Evolutionary conservation across 2,329 filamentous ascomycete genomes (phyloP), one percentile per base, ranked within the genome.

Genomic region (Leptographium flavum): DNA sequence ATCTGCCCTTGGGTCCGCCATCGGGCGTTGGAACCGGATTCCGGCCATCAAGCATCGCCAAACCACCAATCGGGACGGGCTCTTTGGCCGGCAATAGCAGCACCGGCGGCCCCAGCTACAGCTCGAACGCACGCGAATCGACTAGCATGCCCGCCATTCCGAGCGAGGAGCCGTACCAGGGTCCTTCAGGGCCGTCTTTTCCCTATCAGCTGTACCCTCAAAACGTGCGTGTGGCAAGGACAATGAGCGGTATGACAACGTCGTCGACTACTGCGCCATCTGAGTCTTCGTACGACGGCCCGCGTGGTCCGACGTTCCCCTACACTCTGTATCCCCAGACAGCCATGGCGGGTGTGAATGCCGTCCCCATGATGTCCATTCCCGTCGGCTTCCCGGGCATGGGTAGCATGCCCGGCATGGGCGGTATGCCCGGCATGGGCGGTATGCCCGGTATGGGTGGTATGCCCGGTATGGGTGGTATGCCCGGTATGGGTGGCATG

Each of bases 251-350:
- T 38, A 73, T 71, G 22, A 69, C 73, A 14, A 62, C 71, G 5
- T 19, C 39, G 72, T 57, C 71, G 64, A 57, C 58, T 7, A 50
- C 54, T 2, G 56, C 61, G 15, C 50, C 54, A 5, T 57, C 58
- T 1, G 59, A 61, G 22, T 57, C 54, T 51, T 72, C 79, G 3
- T 76, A 81, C 53, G 68, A 68, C 11, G 74, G 77, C 17, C 67
- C 74, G 13, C 74, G 69, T 42, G 77, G 77, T 3, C 87, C 87
- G 9, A 76, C 84, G 48, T 87, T 94, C 57, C 87, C 87, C 0
- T 95, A 95, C 58, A 76, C 73, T 35, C 76, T 94, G 70, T 95
- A 94, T 55, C 73, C 84, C 5, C 88, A 95, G 58, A 87, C 79
- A 53, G 85, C 83, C 0, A 71, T 76, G 5, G 62, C 70, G 76